phyloP scores from a whole-genome alignment of 106 monocot species.

The Xerophyta viscosa region DNA sequence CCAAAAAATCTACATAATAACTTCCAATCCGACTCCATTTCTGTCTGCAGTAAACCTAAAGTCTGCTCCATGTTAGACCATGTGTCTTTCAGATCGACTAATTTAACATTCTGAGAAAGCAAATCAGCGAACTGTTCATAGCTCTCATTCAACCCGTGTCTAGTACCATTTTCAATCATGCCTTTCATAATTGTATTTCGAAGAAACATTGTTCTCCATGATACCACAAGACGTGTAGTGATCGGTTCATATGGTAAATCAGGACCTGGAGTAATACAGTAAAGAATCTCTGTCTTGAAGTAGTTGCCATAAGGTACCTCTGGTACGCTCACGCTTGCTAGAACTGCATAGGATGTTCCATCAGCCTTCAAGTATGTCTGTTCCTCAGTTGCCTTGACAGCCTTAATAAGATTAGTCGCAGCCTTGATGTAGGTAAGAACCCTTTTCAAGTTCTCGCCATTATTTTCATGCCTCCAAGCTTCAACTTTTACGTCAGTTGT shows the following conservation, averaged over 20 bases:
- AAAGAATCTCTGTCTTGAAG: slow-evolving; percentile 70
- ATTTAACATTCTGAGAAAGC: slow-evolving; percentile 48
- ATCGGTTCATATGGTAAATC: slow-evolving; percentile 35
- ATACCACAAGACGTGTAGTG: slow-evolving; percentile 46
- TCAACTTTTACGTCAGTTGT: slow-evolving; percentile 38
- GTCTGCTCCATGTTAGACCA: slow-evolving; percentile 51
- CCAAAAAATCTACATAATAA: slow-evolving; percentile 43
- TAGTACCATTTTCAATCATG: slow-evolving; percentile 89
- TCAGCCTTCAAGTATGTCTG: slow-evolving; percentile 75
- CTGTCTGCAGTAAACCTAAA: slow-evolving; percentile 40
- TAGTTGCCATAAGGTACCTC: slow-evolving; percentile 76
- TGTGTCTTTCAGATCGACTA: slow-evolving; percentile 34
- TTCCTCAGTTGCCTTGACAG: slow-evolving; percentile 76
- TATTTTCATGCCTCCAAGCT: slow-evolving; percentile 42
- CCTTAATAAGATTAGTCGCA: slow-evolving; percentile 65
- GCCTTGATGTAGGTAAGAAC: slow-evolving; percentile 59
- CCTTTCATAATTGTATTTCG: slow-evolving; percentile 92
- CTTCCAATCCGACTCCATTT: slow-evolving; percentile 53
- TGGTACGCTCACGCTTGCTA: slow-evolving; percentile 66
- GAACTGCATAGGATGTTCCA: slow-evolving; percentile 60
- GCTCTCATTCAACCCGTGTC: slow-evolving; percentile 59
- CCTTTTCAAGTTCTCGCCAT: slow-evolving; percentile 42
- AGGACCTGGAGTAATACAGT: slow-evolving; percentile 64
- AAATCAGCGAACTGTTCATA: slow-evolving; percentile 41
- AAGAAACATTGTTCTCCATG: slow-evolving; percentile 71